Evolutionary conservation across 176 grass and related monocot species (phyloP), one percentile per base, ranked within the genome.

Genomic region (Tillandsia fasciculata): DNA sequence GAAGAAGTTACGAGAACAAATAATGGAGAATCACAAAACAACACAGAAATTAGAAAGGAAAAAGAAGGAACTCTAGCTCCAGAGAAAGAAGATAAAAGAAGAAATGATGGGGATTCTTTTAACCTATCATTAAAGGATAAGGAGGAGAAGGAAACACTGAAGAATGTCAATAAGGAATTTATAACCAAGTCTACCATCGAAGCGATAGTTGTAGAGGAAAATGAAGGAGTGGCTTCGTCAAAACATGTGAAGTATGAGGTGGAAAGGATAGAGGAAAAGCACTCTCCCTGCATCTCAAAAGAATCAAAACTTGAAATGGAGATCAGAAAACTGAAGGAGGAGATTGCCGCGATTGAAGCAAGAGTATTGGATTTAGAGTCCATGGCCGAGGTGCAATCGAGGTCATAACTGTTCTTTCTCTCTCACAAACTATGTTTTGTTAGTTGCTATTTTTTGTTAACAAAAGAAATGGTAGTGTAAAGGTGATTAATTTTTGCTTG

Each of bases 231-330:
- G 33, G 5, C 33, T 42, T 42, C 33, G 33, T 7, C 33, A 42
- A 42, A 42, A 42, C 33, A 42, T 42, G 33, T 42, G 5, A 42
- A 42, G 33, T 42, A 42, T 42, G 4, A 42, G 33, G 33, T 7
- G 33, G 33, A 42, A 42, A 42, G 4, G 33, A 42, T 42, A 7
- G 33, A 42, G 33, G 33, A 42, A 0, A 7, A 42, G 4, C 0
- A 6, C 33, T 42, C 33, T 42, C 33, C 33, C 0, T 0, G 3
- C 33, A 42, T 42, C 4, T 42, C 33, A 42, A 42, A 73, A 47
- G 71, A 73, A 63, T 73, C 51, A 23, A 26, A 49, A 52, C 51
- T 71, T 54, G 69, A 71, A 71, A 71, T 71, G 69, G 51, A 71
- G 51, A 71, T 71, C 33, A 71, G 54, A 53, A 14, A 27, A 2